Percentiles rank a stretch among this genome's conserved stretches.
phyloP scores from a whole-genome alignment of 2,329 filamentous ascomycete genomes.

The Sporothrix brasiliensis region DNA sequence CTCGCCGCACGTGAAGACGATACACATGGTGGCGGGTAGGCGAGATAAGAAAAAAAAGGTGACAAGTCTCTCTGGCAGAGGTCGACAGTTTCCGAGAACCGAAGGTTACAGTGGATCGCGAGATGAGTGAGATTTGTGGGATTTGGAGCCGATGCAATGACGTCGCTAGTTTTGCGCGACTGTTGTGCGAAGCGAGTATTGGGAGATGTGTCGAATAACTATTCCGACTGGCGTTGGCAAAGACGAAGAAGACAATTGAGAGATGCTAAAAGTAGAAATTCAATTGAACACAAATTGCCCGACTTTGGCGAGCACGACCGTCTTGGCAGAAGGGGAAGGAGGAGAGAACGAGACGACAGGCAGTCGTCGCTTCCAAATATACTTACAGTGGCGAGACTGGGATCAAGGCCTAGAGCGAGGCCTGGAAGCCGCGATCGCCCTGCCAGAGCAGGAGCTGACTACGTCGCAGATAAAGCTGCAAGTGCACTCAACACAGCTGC shows the following conservation, averaged over 20 bases:
- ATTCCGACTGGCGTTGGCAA: not conserved
- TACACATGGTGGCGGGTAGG: slow-evolving; percentile 52
- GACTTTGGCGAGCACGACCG: slow-evolving; percentile 13
- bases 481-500: not conserved
- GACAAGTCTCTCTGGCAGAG: not conserved
- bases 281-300: slow-evolving; percentile 17
- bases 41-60: not conserved
- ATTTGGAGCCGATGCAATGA: slow-evolving; percentile 19
- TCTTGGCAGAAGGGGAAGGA: slow-evolving; percentile 14
- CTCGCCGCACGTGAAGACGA: slow-evolving; percentile 65
- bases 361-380: slow-evolving; percentile 8
- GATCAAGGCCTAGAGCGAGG: not conserved
- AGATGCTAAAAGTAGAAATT: not conserved
- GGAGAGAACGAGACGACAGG: not conserved
- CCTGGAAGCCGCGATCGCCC: not conserved
- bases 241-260: not conserved
- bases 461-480: not conserved
- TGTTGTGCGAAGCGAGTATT: not conserved
- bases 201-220: not conserved
- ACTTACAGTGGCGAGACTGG: not conserved
- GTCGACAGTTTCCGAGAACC: not conserved
- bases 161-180: slow-evolving; percentile 2
- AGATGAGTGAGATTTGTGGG: not conserved
- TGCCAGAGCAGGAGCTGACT: not conserved
- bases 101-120: not conserved